Base-by-base conservation (phyloP, 331 rosid genomes). In the Quercus phellos region DNA sequence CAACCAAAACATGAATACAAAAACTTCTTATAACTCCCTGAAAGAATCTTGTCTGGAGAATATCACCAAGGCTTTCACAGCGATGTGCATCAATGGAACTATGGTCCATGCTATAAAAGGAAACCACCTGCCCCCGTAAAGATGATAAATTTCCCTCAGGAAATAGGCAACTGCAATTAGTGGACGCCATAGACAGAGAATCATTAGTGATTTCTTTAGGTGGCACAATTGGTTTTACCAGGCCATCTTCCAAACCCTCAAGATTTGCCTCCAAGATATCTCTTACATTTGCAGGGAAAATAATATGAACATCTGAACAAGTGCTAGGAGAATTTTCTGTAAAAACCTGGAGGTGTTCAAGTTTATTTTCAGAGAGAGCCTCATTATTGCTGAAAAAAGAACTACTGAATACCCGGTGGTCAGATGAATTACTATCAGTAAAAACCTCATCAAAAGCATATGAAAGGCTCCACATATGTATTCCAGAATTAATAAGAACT, bases 131-230 rank as follows among this genome's bases (percentile, higher is more conserved):
- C 55, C 97, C 99, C 70, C 75, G 74, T 3, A 88, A 69, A 71
- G 95, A 84, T 35, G 80, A 77, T 78, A 94, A 78, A 70, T 92
- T 86, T 30, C 97, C 97, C 81, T 85, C 90, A 4, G 97, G 97
- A 86, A 88, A 87, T 82, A 88, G 67, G 81, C 81, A 58, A 75
- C 77, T 84, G 55, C 84, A 80, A 80, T 78, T 77, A 70, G 24
- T 70, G 73, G 79, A 42, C 14, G 72, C 74, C 59, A 81, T 78
- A 66, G 70, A 81, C 68, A 61, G 61, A 80, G 83, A 81, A 76
- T 55, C 64, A n/a, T 85, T 77, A 64, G 81, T 67, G 66, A 50
- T 64, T 56, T 68, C 85, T 78, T 75, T 79, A 51, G 83, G 75
- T 82, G 60, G 70, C 81, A 84, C 73, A 61, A 46, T 80, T 83